Evolutionary conservation across 306 rosid species (phyloP).

Genomic region (Hippophae gyantsensis): DNA sequence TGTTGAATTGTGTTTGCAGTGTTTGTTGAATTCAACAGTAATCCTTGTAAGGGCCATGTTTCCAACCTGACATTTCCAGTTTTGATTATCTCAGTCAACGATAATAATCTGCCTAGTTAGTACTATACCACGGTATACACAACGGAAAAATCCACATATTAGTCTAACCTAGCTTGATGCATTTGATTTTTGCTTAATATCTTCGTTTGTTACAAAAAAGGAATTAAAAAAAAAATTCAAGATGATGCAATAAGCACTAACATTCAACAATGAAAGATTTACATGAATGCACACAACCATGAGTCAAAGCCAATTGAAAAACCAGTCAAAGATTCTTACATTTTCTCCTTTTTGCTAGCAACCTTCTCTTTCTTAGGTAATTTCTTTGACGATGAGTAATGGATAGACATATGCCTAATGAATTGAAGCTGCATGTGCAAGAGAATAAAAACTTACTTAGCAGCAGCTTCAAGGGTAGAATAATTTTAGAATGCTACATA

Average conservation of each 20-base stretch:
- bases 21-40: too few relatives aligned
- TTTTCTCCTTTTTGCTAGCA: conserved; percentile 13
- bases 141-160: too few relatives aligned
- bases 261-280: not conserved
- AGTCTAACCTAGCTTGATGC: too few relatives aligned
- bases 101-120: too few relatives aligned
- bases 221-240: too few relatives aligned
- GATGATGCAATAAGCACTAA: not conserved
- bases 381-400: conserved; percentile 27
- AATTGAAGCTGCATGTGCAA: conserved; percentile 34
- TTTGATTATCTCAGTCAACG: too few relatives aligned
- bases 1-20: too few relatives aligned
- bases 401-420: conserved; percentile 37
- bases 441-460: not conserved
- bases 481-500: not conserved
- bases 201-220: too few relatives aligned
- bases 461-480: not conserved
- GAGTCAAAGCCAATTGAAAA: not conserved
- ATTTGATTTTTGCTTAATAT: too few relatives aligned
- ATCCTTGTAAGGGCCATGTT: too few relatives aligned
- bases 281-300: not conserved
- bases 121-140: too few relatives aligned
- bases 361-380: conserved; percentile 16
- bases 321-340: conserved; percentile 19
- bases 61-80: too few relatives aligned